phyloP scores from a whole-genome alignment of 1,139 yeast genomes.

The Pichia sp. region DNA sequence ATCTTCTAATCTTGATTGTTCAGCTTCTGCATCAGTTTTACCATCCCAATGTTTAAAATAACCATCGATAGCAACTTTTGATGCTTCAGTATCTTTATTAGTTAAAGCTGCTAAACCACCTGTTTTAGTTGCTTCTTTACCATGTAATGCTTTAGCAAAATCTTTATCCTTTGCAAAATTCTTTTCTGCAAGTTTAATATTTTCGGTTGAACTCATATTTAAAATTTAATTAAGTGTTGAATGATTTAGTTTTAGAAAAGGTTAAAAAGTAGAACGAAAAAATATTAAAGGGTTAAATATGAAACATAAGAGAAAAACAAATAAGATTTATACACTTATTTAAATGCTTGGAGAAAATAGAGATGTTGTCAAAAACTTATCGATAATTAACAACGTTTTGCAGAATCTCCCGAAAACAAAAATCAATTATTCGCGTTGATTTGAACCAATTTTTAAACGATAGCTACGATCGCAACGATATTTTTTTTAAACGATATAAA shows the following conservation, averaged over 20 bases:
- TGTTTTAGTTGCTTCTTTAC: slow-evolving; percentile 55
- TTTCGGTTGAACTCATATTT: slow-evolving; percentile 9
- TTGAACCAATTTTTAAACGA: no score
- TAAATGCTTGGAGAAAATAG: no score
- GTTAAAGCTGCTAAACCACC: slow-evolving; percentile 74
- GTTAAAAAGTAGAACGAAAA: no score
- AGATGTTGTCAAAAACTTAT: no score
- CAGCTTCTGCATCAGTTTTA: slow-evolving; percentile 68
- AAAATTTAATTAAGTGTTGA: not conserved
- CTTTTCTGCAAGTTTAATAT: slow-evolving; percentile 32
- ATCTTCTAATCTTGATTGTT: slow-evolving; percentile 68
- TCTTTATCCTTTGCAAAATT: slow-evolving; percentile 47
- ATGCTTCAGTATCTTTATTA: slow-evolving; percentile 72
- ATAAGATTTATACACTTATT: no score
- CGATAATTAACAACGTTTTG: no score
- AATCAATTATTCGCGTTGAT: no score
- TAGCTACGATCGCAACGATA: no score
- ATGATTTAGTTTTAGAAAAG: not conserved
- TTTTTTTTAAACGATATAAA: no score
- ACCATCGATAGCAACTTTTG: slow-evolving; percentile 77
- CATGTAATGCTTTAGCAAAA: slow-evolving; percentile 84
- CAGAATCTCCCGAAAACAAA: no score
- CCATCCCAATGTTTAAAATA: slow-evolving; percentile 97
- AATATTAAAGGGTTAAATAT: no score
- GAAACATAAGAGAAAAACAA: no score